A percentile compares a stretch with the other conserved stretches of the same genome.
Conservation (phyloP, 2,329 filamentous ascomycete species). For the Colletotrichum trifolii region DNA sequence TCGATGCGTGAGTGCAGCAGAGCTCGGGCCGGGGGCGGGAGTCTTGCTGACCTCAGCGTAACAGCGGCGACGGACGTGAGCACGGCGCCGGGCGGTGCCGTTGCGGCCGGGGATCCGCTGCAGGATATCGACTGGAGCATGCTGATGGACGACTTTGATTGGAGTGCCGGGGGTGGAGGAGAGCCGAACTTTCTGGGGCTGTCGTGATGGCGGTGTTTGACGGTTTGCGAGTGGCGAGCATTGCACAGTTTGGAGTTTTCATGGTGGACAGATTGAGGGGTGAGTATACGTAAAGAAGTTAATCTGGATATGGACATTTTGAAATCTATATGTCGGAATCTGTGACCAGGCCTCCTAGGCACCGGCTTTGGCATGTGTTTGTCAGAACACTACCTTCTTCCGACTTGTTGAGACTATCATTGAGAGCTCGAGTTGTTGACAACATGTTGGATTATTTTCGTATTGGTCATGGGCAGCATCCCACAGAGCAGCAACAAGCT, state of each 20-base stretch:
- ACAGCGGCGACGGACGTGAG: conserved; percentile 25
- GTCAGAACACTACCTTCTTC: too few species aligned
- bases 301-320: too few species aligned
- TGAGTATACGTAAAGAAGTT: too few species aligned
- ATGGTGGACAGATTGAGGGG: too few species aligned
- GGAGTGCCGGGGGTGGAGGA: conserved; percentile 42
- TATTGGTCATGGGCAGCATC: background rate
- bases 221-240: too few species aligned
- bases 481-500: background rate
- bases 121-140: conserved; percentile 62
- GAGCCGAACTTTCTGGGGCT: conserved; percentile 34
- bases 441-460: too few species aligned
- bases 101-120: conserved; percentile 46
- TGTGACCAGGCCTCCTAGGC: too few species aligned
- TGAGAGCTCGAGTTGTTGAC: too few species aligned
- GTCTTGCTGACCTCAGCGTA: conserved; percentile 31
- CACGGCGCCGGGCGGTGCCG: background rate
- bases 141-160: conserved; percentile 63
- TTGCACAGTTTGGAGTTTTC: too few species aligned
- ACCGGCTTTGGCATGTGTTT: too few species aligned
- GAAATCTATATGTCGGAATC: too few species aligned
- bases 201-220: conserved; percentile 8
- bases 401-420: too few species aligned
- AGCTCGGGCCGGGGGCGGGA: conserved; percentile 8
- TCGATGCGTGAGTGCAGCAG: conserved; percentile 30